A percentile compares a stretch with the other conserved stretches of the same genome.
Conservation (phyloP, 129 eudicot species). For the Lactuca sativa region DNA sequence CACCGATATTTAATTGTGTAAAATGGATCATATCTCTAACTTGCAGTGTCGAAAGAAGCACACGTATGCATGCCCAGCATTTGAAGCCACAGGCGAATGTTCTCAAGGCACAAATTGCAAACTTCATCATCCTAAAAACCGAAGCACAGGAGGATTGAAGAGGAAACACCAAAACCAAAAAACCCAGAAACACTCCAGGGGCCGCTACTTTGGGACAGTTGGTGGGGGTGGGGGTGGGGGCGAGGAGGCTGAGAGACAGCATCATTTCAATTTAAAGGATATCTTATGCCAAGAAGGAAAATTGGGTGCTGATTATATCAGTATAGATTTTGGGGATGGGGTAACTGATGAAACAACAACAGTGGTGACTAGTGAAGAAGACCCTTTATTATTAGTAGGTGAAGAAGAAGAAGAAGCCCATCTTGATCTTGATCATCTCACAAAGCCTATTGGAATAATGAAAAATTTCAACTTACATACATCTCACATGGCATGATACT, state of each 20-base stretch:
- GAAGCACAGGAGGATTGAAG: conserved; percentile 48
- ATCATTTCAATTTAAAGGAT: conserved; percentile 32
- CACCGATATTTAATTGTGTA: conserved; percentile 51
- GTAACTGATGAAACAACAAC: conserved; percentile 13
- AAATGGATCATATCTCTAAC: conserved; percentile 57
- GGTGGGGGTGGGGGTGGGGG: background rate
- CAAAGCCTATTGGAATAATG: no score
- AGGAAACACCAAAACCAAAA: conserved; percentile 38
- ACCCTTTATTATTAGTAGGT: conserved; percentile 8
- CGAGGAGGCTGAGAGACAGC: conserved; percentile 24
- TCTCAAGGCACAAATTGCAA: conserved; percentile 75
- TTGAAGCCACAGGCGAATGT: conserved; percentile 84
- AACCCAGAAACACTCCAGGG: conserved; percentile 53
- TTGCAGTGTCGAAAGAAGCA: conserved; percentile 99
- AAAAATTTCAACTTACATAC: no score
- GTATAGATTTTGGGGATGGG: conserved; percentile 45
- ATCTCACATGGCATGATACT: no score
- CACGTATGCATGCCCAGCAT: conserved; percentile 83
- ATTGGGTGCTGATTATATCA: conserved; percentile 52
- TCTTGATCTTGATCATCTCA: conserved; percentile 12
- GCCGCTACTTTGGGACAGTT: conserved; percentile 72
- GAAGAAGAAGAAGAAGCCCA: conserved; percentile 30
- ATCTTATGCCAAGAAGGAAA: conserved; percentile 43
- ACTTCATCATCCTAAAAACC: conserved; percentile 89
- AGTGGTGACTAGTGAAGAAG: background rate